A percentile compares a stretch with the other conserved stretches of the same genome.
Conservation (phyloP, 768 basidiomycete species). For the Chiua virens region DNA sequence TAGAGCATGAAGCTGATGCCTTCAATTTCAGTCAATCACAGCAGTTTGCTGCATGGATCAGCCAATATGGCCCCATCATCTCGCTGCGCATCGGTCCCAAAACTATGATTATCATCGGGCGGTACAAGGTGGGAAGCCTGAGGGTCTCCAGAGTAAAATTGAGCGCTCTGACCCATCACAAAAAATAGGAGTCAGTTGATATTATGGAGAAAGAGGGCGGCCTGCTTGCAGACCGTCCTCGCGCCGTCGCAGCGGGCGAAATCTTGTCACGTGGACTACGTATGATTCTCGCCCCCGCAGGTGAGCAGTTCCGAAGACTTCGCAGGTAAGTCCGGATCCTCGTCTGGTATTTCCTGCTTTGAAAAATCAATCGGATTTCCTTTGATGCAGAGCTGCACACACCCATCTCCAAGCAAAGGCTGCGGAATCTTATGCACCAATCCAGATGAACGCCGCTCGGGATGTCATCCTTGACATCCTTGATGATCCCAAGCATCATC, state of each 20-base stretch:
- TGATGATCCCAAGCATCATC: slow-evolving; percentile 41
- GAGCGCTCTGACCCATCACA: not conserved
- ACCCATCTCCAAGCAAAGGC: slow-evolving; percentile 58
- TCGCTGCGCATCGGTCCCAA: slow-evolving; percentile 50
- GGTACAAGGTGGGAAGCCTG: slow-evolving; percentile 41
- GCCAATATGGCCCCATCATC: slow-evolving; percentile 62
- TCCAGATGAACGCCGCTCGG: slow-evolving; percentile 41
- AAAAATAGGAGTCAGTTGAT: slow-evolving; percentile 52
- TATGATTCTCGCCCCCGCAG: slow-evolving; percentile 53
- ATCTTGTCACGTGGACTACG: slow-evolving; percentile 60
- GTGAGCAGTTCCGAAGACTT: slow-evolving; percentile 61
- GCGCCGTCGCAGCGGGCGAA: slow-evolving; percentile 57
- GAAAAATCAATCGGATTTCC: not conserved
- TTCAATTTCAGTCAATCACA: slow-evolving; percentile 26
- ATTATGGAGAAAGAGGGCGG: slow-evolving; percentile 69
- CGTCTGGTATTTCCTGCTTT: not conserved
- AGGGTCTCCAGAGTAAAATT: not conserved
- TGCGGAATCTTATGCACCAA: slow-evolving; percentile 47
- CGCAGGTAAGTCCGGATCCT: slow-evolving; percentile 40
- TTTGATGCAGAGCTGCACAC: slow-evolving; percentile 48
- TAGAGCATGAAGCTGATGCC: not conserved
- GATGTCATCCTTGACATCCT: slow-evolving; percentile 35
- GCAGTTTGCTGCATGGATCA: slow-evolving; percentile 57
- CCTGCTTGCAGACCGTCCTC: slow-evolving; percentile 52
- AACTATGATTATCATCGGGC: slow-evolving; percentile 33